Conservation (phyloP, 768 basidiomycete species). For the Scleroderma citrinum region DNA sequence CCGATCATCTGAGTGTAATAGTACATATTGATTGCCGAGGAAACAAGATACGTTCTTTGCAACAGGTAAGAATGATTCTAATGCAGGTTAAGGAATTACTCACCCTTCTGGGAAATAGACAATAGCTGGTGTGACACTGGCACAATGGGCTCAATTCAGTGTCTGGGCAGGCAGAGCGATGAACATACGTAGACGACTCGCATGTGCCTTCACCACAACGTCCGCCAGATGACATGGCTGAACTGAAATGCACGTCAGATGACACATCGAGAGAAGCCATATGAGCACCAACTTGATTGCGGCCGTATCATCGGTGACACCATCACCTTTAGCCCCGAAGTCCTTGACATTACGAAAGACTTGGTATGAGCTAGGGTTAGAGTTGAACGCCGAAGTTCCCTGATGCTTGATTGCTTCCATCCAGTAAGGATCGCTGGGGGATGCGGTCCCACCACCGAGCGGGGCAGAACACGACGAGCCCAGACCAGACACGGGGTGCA, state of each 20-base stretch:
- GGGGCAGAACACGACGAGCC: conserved; percentile 29
- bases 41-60: conserved; percentile 16
- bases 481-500: conserved; percentile 17
- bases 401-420: conserved; percentile 62
- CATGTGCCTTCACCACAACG: conserved; percentile 57
- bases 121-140: conserved; percentile 56
- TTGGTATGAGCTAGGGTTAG: conserved; percentile 45
- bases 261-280: not conserved
- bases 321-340: conserved; percentile 47
- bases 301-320: conserved; percentile 62
- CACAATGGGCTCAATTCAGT: not conserved
- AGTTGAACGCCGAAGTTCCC: conserved; percentile 57
- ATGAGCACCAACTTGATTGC: conserved; percentile 54
- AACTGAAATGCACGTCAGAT: conserved; percentile 28
- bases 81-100: conserved; percentile 8
- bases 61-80: not conserved
- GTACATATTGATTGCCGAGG: conserved; percentile 21
- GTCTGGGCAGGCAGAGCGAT: not conserved
- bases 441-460: conserved; percentile 36
- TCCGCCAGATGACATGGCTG: conserved; percentile 51
- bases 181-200: conserved; percentile 44
- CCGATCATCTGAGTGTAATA: conserved; percentile 32
- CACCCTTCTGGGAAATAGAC: conserved; percentile 69
- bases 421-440: conserved; percentile 56
- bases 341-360: conserved; percentile 72